phyloP scores from a whole-genome alignment of 1,139 yeast species.

The Candida mesenterica region DNA sequence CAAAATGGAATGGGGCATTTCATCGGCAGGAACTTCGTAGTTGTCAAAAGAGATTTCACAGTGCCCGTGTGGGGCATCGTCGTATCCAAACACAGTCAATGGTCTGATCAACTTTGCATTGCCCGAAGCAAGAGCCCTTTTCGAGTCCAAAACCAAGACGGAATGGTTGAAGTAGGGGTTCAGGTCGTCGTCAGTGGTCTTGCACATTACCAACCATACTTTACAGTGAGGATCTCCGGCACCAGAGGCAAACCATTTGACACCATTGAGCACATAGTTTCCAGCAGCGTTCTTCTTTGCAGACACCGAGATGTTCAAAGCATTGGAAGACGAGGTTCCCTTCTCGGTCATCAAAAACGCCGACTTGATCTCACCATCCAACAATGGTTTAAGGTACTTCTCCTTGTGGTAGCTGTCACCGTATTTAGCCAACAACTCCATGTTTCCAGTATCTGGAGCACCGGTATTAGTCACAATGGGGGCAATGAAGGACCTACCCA shows the following conservation, averaged over 20 bases:
- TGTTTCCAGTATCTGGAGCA: conserved; percentile 78
- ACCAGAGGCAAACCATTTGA: conserved; percentile 76
- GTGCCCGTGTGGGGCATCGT: conserved; percentile 77
- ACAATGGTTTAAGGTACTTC: conserved; percentile 54
- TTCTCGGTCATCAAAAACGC: conserved; percentile 74
- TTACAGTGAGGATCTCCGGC: conserved; percentile 69
- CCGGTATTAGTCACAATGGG: conserved; percentile 65
- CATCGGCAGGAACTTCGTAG: conserved; percentile 47
- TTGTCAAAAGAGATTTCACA: conserved; percentile 58
- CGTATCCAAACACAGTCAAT: conserved; percentile 59
- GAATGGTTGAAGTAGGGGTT: conserved; percentile 54
- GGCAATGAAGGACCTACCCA: conserved; percentile 56
- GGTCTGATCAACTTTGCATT: conserved; percentile 53
- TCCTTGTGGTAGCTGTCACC: conserved; percentile 54
- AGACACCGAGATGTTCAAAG: conserved; percentile 57
- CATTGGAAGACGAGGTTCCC: conserved; percentile 65
- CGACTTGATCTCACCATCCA: conserved; percentile 60
- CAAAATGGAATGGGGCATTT: conserved; percentile 38
- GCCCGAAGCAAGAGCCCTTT: conserved; percentile 52
- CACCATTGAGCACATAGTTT: conserved; percentile 58
- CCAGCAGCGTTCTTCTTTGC: conserved; percentile 46
- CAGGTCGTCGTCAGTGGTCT: conserved; percentile 42
- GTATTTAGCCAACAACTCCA: conserved; percentile 65
- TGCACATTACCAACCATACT: conserved; percentile 68
- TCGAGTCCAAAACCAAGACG: conserved; percentile 56